Evolutionary conservation across 139 green algal genomes (phyloP).

Genomic region (Yamagishiella unicocca): DNA sequence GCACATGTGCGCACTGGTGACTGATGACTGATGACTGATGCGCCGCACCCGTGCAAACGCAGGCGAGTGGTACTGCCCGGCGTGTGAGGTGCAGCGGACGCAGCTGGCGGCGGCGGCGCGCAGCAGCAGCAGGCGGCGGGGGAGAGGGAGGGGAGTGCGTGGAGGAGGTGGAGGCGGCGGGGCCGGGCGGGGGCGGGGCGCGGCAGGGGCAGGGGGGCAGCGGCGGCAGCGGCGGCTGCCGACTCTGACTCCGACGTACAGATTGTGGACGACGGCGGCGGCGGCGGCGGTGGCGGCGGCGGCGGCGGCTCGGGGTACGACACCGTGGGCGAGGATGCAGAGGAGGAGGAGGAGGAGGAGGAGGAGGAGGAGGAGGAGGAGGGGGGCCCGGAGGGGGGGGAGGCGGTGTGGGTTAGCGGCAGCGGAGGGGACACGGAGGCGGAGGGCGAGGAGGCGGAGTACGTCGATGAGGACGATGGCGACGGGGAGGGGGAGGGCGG

Average conservation of each 20-base stretch:
- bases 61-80: slow-evolving; percentile 76
- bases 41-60: background rate
- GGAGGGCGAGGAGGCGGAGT: background rate
- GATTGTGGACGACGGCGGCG: background rate
- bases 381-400: background rate
- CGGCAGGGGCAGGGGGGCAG: background rate
- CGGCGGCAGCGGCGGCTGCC: background rate
- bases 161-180: background rate
- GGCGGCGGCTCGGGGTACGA: background rate
- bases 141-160: background rate
- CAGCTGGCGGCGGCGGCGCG: background rate
- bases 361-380: background rate
- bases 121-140: background rate
- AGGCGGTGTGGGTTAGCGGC: background rate
- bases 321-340: background rate
- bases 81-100: slow-evolving; percentile 33
- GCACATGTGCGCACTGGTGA: background rate
- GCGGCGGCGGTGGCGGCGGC: background rate
- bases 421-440: background rate
- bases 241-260: background rate
- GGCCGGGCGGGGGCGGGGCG: background rate
- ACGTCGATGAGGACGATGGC: background rate
- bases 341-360: background rate
- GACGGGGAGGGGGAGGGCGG: background rate
- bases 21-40: background rate